Base-by-base conservation (phyloP, 441 rosid species). In the Lagerstroemia fauriei region DNA sequence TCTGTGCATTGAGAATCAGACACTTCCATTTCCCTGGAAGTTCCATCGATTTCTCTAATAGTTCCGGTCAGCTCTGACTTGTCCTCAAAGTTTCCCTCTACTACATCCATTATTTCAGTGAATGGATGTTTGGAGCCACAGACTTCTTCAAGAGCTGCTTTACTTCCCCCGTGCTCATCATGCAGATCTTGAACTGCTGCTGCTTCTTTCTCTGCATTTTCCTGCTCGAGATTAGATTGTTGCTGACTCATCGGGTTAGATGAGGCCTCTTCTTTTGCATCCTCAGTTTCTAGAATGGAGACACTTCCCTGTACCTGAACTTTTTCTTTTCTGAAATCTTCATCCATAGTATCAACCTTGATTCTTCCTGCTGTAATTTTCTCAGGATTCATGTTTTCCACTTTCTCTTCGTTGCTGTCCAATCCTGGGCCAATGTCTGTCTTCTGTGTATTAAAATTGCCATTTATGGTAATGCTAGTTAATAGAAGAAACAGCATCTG, bases 381-480 rank as follows among this genome's bases (percentile, higher is more conserved):
- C 77, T 78, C 81, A 69, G 76, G 53, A 73, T 80, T 82, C 41
- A 73, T 16, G 48, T 56, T 83, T 75, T 73, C 85, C 61, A 73
- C 75, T 78, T 81, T 78, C 73, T 41, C 82, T 75, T 74, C n/a
- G 32, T 57, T 63, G 75, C 75, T 34, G 79, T 83, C 78, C 12
- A 71, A 78, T 71, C 31, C 65, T 0, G 68, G 68, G 63, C 69
- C 47, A 48, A 73, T 53, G 78, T 86, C 85, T 81, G 70, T 76
- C 83, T 83, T 88, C 93, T 92, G 89, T 34, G 16, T 31, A 17
- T 46, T 51, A 65, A 38, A 84, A 57, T 75, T 16, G 70, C 71
- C 71, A 25, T 77, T 66, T 57, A 76, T 50, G 38, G 50, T 32
- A 71, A 47, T 79, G 70, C 80, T 81, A 65, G 73, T 41, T 20